Conservation (phyloP, 192 early-diverging fungal species). For the Funneliformis geosporum region DNA sequence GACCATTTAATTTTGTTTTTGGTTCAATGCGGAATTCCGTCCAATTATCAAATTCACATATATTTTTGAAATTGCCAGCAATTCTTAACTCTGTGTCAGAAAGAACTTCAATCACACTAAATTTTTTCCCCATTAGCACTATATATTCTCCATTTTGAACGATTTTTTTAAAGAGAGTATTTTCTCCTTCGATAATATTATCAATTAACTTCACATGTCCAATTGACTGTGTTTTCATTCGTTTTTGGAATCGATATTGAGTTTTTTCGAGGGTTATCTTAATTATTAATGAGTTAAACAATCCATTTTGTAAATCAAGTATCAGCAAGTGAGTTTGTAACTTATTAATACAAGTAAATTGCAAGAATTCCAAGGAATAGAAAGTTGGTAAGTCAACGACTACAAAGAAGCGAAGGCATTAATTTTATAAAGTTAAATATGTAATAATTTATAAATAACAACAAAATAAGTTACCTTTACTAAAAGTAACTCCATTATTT, state of each 20-base stretch:
- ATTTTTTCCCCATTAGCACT: constrained; percentile 11
- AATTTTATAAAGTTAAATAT: background rate
- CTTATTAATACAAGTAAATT: constrained; percentile 6
- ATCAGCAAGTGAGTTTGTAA: background rate
- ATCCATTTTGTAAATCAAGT: constrained; percentile 10
- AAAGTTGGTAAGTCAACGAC: background rate
- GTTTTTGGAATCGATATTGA: constrained; percentile 2
- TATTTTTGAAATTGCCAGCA: background rate
- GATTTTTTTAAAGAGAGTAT: constrained; percentile 6
- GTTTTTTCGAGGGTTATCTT: constrained; percentile 22
- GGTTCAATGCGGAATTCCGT: constrained; percentile 1
- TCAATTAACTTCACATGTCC: background rate
- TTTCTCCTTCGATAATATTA: constrained; percentile 1
- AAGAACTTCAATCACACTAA: background rate
- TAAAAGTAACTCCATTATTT: background rate
- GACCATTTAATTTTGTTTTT: background rate
- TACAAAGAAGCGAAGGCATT: background rate
- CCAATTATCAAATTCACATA: background rate
- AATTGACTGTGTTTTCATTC: background rate
- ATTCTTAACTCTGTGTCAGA: constrained; percentile 23
- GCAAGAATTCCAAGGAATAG: background rate
- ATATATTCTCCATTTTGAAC: constrained; percentile 18
- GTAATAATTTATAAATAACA: background rate
- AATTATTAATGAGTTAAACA: background rate
- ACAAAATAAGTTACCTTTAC: background rate